phyloP scores from a whole-genome alignment of 164 flowering plant genomes.

The Sextonia rubra region DNA sequence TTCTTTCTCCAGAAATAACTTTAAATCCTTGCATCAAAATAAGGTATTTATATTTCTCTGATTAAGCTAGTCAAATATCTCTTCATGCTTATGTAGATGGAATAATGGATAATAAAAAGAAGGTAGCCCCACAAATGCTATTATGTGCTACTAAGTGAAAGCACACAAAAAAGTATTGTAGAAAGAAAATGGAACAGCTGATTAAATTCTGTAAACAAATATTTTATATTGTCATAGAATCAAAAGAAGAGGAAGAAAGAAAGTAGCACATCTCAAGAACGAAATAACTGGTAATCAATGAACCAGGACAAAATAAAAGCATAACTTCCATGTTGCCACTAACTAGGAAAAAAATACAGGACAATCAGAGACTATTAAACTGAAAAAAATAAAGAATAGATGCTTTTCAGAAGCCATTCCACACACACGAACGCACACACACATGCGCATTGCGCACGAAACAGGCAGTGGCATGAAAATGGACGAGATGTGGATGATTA shows the following conservation, averaged over 20 bases:
- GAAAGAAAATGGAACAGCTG: too few species aligned
- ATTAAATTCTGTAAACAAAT: too few species aligned
- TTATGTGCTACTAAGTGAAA: not conserved
- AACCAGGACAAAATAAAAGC: not conserved
- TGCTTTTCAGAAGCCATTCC: too few species aligned
- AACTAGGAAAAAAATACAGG: not conserved
- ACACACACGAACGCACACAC: too few species aligned
- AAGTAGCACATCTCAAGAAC: too few species aligned
- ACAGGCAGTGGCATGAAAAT: too few species aligned
- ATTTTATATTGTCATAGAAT: not conserved
- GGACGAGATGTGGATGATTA: too few species aligned
- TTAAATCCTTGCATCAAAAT: not conserved
- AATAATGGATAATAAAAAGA: not conserved
- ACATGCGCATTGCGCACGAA: too few species aligned
- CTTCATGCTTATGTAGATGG: not conserved
- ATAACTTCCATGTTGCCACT: not conserved
- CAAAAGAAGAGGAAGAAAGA: not conserved
- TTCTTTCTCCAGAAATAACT: not conserved
- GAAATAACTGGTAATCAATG: not conserved
- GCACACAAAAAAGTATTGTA: not conserved
- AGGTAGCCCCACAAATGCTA: not conserved
- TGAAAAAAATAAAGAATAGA: too few species aligned
- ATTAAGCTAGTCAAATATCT: not conserved
- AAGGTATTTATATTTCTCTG: not conserved
- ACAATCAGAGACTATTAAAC: not conserved